Base-by-base conservation (phyloP, 768 basidiomycete genomes). In the Pilatotrama ljubarskyi region DNA sequence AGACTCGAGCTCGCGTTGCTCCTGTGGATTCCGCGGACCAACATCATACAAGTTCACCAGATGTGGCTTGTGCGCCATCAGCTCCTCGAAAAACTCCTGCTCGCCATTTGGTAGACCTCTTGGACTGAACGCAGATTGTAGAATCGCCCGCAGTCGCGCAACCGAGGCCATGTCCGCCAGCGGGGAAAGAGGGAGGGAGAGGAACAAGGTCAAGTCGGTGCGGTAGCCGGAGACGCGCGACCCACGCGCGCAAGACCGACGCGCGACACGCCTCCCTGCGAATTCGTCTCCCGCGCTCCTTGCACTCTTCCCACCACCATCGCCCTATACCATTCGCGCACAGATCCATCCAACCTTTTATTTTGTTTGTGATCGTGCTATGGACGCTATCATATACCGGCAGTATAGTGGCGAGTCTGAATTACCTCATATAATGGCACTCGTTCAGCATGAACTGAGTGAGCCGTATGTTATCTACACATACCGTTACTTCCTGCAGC, bases 401-500 rank as follows among this genome's bases (percentile, higher is more conserved):
- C 82, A 82, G 66, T 93, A 94, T 72, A 64, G 74, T 51, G 90
- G 90, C 67, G 90, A 93, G 75, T 76, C 81, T 7, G 92, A 94
- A 74, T 80, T 94, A 43, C 85, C 86, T 5, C 84, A 86, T 64
- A 88, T 98, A 69, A 93, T 96, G 84, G 79, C 82, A 18, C 83
- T 98, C 59, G 90, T 96, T 3, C 90, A 95, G 77, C 88, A 82
- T 68, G 95, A 97, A 76, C 85, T 98, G 69, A 93, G 90, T 65
- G 95, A 98, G 74, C 96, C 96, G 42, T 98, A 94, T 75, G 93
- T 96, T 53, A 86, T 93, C 42, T 98, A 96, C 76, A 98, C 95
- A 0, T 98, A 95, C 68, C 88, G 95, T 1, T 98, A 99, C 73
- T 99, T 99, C 73, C 82, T 99, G 7, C 86, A 94, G 71, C 91